phyloP scores from a whole-genome alignment of 2,329 filamentous ascomycete genomes.

The Fusarium sp. region DNA sequence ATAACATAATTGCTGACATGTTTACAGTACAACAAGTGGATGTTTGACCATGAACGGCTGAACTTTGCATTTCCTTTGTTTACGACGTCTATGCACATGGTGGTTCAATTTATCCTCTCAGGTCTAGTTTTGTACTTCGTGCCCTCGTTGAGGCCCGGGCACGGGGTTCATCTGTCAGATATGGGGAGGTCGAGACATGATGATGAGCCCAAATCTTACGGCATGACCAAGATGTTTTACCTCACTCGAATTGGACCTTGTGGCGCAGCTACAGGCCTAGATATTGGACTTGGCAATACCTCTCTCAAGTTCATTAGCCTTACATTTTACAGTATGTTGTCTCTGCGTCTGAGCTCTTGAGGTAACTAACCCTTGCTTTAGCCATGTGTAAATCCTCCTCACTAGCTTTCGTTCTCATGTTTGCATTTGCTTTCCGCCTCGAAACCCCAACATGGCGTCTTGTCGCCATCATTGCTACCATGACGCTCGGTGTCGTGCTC shows the following conservation, averaged over 20 bases:
- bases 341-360: neutral
- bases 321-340: slow-evolving; percentile 85
- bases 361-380: slow-evolving; percentile 44
- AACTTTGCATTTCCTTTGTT: slow-evolving; percentile 96
- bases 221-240: slow-evolving; percentile 93
- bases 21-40: slow-evolving; percentile 96
- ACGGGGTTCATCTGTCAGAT: slow-evolving; percentile 57
- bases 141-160: slow-evolving; percentile 80
- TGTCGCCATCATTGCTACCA: slow-evolving; percentile 86
- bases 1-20: slow-evolving; percentile 31
- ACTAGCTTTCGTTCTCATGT: slow-evolving; percentile 92
- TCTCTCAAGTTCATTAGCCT: slow-evolving; percentile 95
- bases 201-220: slow-evolving; percentile 62
- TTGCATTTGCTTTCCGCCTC: slow-evolving; percentile 92
- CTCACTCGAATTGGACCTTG: slow-evolving; percentile 91
- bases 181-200: slow-evolving; percentile 62
- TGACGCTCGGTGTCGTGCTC: slow-evolving; percentile 94
- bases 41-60: slow-evolving; percentile 87
- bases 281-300: slow-evolving; percentile 96
- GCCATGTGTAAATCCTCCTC: slow-evolving; percentile 99
- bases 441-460: slow-evolving; percentile 89
- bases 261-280: slow-evolving; percentile 89
- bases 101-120: slow-evolving; percentile 88
- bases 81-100: slow-evolving; percentile 94
- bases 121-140: slow-evolving; percentile 82